Conservation (phyloP, 192 early-diverging fungal species). For the Irineochytrium annulatum region DNA sequence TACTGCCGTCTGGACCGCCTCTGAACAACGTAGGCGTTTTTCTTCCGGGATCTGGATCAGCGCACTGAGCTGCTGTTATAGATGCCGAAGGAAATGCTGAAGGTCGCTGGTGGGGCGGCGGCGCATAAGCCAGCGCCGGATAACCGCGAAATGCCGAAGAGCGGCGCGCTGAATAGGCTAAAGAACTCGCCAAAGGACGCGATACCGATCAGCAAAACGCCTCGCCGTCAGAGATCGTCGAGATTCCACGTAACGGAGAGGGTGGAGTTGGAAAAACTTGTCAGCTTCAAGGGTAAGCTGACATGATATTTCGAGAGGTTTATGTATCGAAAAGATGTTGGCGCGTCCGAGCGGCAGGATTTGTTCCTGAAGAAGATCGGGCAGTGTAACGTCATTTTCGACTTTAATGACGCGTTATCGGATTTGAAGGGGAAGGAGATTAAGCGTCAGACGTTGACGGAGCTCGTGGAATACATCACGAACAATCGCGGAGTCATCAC, state of each 20-base stretch:
- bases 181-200: slow-evolving; percentile 59
- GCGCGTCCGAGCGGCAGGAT: slow-evolving; percentile 75
- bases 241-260: slow-evolving; percentile 79
- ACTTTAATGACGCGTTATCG: slow-evolving; percentile 86
- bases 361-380: slow-evolving; percentile 85
- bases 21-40: slow-evolving; percentile 19
- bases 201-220: slow-evolving; percentile 74
- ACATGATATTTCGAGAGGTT: not conserved
- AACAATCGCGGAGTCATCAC: slow-evolving; percentile 85
- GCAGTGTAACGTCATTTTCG: slow-evolving; percentile 92
- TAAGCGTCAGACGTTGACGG: slow-evolving; percentile 84
- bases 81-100: slow-evolving; percentile 9
- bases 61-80: not conserved
- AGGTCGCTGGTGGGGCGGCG: slow-evolving; percentile 19
- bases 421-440: slow-evolving; percentile 95
- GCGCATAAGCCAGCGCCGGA: not conserved
- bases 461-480: slow-evolving; percentile 90
- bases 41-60: not conserved
- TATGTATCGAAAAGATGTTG: slow-evolving; percentile 56
- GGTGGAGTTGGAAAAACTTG: slow-evolving; percentile 74
- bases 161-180: slow-evolving; percentile 43
- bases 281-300: slow-evolving; percentile 66
- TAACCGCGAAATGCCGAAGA: slow-evolving; percentile 47
- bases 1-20: not conserved
- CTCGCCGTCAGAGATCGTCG: slow-evolving; percentile 78